Evolutionary conservation across 2,329 filamentous ascomycete species (phyloP), one percentile per base, ranked within the genome.

Genomic region (Cladophialophora bantiana): DNA sequence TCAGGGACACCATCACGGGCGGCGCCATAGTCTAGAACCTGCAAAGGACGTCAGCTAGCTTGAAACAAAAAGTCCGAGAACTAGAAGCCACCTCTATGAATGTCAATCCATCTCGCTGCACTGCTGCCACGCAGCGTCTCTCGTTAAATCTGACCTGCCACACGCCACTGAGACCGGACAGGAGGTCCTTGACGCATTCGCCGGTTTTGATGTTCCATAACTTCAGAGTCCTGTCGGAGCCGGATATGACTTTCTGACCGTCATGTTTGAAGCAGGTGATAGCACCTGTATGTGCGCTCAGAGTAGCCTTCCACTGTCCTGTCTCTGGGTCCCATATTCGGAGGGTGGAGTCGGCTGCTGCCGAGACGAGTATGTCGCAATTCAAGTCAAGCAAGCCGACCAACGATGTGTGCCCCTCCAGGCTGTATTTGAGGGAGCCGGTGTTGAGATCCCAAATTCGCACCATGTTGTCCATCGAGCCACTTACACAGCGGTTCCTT

Each of bases 211-310:
- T 91, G 75, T 99, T 93, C 95, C 95, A 99, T 92, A 99, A 96
- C 83, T 99, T 99, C 70, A 99, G 84, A 3, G 93, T 97, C 74
- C 94, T 89, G 78, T 99, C 95, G 66, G 93, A 97, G 63, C 95
- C 95, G 48, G 92, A 96, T 65, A 99, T 97, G 38, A 99, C 94
- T 77, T 99, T 99, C 72, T 94, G 91, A 0, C 90, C 93, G 76
- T 99, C 95, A 74, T 99, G 95, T 79, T 99, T 95, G 79, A 99
- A 99, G 78, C 95, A 99, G 4, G 95, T 99, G 71, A 99, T 99
- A 26, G 95, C 95, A 40, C 94, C 95, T 0, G 94, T 98, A 75
- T 99, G 95, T 0, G 95, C 95, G 73, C 90, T 94, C 65, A 99
- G 83, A 10, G 91, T 94, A 75, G 90, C 93, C 77, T 93, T 94